phyloP scores from a whole-genome alignment of 768 basidiomycete species.

The Harrya chromipes region DNA sequence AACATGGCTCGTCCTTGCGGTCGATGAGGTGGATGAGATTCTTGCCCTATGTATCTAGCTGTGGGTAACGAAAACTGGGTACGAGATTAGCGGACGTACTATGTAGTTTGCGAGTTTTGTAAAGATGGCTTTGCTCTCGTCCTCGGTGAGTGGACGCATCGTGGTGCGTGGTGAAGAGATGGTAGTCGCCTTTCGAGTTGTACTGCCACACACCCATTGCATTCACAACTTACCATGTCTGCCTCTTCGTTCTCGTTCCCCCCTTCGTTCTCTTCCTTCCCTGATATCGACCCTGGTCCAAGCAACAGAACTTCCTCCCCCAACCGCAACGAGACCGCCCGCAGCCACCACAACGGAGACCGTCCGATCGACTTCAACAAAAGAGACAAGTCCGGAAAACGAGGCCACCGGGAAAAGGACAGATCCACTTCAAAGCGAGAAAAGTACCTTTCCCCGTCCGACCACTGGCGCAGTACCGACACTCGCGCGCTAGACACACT shows the following conservation, averaged over 20 bases:
- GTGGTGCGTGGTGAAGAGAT: slow-evolving; percentile 11
- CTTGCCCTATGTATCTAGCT: slow-evolving; percentile 62
- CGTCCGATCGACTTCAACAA: slow-evolving; percentile 12
- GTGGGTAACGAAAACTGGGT: not conserved
- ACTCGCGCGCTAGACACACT: slow-evolving; percentile 9
- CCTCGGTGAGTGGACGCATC: slow-evolving; percentile 96
- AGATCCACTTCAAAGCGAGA: slow-evolving; percentile 30
- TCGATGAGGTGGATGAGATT: slow-evolving; percentile 96
- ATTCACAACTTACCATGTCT: slow-evolving; percentile 35
- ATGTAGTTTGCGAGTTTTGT: slow-evolving; percentile 98
- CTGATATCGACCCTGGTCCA: slow-evolving; percentile 50
- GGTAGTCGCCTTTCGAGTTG: not conserved
- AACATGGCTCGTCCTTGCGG: slow-evolving; percentile 90
- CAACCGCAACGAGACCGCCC: slow-evolving; percentile 15
- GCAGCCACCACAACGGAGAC: slow-evolving; percentile 10
- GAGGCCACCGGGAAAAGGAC: slow-evolving; percentile 26
- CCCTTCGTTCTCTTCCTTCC: slow-evolving; percentile 69
- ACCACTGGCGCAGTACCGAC: slow-evolving; percentile 22
- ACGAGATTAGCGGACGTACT: slow-evolving; percentile 41
- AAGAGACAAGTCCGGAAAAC: slow-evolving; percentile 22
- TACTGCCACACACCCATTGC: slow-evolving; percentile 5
- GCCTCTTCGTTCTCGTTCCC: slow-evolving; percentile 61
- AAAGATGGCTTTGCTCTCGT: slow-evolving; percentile 95
- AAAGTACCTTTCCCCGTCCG: slow-evolving; percentile 26
- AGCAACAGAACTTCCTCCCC: slow-evolving; percentile 27